Evolutionary conservation across 805 yeast species (phyloP).

Genomic region (Cyberlindnera sargentensis): DNA sequence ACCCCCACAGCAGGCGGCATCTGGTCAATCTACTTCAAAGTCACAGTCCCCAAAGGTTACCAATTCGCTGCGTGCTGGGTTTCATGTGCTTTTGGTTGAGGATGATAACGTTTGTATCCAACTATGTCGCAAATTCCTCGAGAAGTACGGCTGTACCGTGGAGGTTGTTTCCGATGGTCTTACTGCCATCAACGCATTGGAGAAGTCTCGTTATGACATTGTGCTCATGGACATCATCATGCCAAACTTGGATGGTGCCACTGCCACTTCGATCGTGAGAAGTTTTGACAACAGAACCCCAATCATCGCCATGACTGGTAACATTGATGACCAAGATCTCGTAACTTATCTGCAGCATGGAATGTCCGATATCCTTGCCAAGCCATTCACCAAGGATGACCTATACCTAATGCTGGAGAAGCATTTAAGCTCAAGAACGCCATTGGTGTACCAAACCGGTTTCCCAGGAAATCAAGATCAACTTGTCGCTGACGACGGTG

Average conservation of each 20-base stretch:
- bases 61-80: slow-evolving; percentile 32
- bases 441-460: slow-evolving; percentile 21
- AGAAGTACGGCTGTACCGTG: slow-evolving; percentile 86
- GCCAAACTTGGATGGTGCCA: slow-evolving; percentile 85
- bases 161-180: slow-evolving; percentile 91
- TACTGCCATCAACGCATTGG: slow-evolving; percentile 74
- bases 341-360: slow-evolving; percentile 80
- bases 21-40: background rate
- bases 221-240: slow-evolving; percentile 84
- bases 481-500: slow-evolving; percentile 7
- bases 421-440: slow-evolving; percentile 48
- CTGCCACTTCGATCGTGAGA: slow-evolving; percentile 85
- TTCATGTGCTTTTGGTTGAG: slow-evolving; percentile 71
- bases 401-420: slow-evolving; percentile 71
- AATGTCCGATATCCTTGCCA: slow-evolving; percentile 86
- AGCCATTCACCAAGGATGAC: slow-evolving; percentile 89
- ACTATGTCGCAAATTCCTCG: slow-evolving; percentile 72
- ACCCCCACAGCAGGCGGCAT: slow-evolving; percentile 6
- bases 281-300: slow-evolving; percentile 82
- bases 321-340: slow-evolving; percentile 74
- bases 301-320: slow-evolving; percentile 91
- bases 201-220: slow-evolving; percentile 63
- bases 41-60: slow-evolving; percentile 11
- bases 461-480: background rate
- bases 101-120: slow-evolving; percentile 80